These are phyloP conservation scores for Linum tenue DNA, from an alignment of 345 rosid species.

Conservation along the genomic window DNA sequence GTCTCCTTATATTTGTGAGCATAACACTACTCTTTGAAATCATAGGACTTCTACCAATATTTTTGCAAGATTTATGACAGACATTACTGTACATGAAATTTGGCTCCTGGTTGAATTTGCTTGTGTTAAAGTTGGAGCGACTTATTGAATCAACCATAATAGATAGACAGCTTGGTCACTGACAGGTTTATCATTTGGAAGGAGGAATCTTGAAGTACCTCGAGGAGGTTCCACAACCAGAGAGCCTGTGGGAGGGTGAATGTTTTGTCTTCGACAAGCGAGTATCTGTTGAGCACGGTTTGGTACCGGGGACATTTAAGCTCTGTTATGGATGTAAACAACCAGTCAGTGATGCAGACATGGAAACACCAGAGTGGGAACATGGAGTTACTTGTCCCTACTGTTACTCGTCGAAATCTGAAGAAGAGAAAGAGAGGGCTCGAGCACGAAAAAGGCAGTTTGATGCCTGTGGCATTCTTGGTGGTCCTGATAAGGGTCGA, in stretches of 20 bases:
- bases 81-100: too few relatives aligned
- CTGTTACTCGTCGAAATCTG: slow-evolving; percentile 60
- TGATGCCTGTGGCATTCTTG: slow-evolving; percentile 70
- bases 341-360: slow-evolving; percentile 84
- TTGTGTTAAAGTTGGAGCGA: too few relatives aligned
- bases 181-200: slow-evolving; percentile 87
- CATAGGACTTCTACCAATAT: too few relatives aligned
- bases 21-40: neutral
- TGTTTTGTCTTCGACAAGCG: slow-evolving; percentile 97
- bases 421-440: slow-evolving; percentile 89
- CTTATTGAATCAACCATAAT: neutral
- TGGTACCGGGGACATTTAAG: slow-evolving; percentile 66
- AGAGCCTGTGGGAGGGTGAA: slow-evolving; percentile 93
- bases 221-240: slow-evolving; percentile 63
- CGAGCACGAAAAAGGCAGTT: slow-evolving; percentile 89
- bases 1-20: neutral
- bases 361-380: slow-evolving; percentile 78
- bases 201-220: slow-evolving; percentile 91
- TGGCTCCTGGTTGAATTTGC: too few relatives aligned
- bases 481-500: slow-evolving; percentile 89
- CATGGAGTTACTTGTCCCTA: slow-evolving; percentile 75
- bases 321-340: slow-evolving; percentile 96
- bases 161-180: neutral
- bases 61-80: too few relatives aligned
- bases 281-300: slow-evolving; percentile 77